Percentiles rank a stretch among this genome's conserved stretches.
Conservation (phyloP, 306 rosid genomes). For the Inga leiocalycina region DNA sequence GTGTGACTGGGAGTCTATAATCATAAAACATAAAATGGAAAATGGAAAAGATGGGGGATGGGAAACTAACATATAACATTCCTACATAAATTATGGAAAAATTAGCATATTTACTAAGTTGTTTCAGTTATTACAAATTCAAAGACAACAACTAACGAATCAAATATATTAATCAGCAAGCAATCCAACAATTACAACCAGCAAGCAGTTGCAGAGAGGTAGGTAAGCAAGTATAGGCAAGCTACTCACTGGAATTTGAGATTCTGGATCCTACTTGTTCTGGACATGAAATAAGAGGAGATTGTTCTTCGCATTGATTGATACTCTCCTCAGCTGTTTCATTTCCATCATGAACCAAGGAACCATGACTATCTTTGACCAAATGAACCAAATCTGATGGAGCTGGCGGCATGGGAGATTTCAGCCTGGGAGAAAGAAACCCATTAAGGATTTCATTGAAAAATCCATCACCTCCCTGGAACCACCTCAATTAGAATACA, state of each 20-base stretch:
- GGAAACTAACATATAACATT: constrained; percentile 21
- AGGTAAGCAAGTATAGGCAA: constrained; percentile 34
- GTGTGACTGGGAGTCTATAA: constrained; percentile 22
- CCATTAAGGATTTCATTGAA: constrained; percentile 99
- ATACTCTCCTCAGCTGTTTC: constrained; percentile 49
- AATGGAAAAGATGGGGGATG: constrained; percentile 22
- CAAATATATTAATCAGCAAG: constrained; percentile 22
- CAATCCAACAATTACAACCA: constrained; percentile 25
- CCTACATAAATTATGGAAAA: constrained; percentile 19
- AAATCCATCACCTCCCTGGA: constrained; percentile 98
- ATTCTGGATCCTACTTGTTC: constrained; percentile 39
- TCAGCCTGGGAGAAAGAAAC: constrained; percentile 82
- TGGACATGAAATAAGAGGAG: constrained; percentile 62
- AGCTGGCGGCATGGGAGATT: constrained; percentile 76
- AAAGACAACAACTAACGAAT: constrained; percentile 28
- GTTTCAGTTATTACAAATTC: constrained; percentile 40
- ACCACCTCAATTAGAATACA: constrained; percentile 42
- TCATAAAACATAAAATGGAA: constrained; percentile 24
- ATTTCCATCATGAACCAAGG: constrained; percentile 39
- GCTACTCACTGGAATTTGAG: constrained; percentile 53
- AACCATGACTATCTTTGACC: constrained; percentile 45
- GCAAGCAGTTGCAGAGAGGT: constrained; percentile 32
- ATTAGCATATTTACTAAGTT: constrained; percentile 29
- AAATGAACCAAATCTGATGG: constrained; percentile 65
- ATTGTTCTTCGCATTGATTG: constrained; percentile 51